These are phyloP conservation scores for Lyophyllum decastes DNA, from an alignment of 768 basidiomycete species.

Conservation along the genomic window DNA sequence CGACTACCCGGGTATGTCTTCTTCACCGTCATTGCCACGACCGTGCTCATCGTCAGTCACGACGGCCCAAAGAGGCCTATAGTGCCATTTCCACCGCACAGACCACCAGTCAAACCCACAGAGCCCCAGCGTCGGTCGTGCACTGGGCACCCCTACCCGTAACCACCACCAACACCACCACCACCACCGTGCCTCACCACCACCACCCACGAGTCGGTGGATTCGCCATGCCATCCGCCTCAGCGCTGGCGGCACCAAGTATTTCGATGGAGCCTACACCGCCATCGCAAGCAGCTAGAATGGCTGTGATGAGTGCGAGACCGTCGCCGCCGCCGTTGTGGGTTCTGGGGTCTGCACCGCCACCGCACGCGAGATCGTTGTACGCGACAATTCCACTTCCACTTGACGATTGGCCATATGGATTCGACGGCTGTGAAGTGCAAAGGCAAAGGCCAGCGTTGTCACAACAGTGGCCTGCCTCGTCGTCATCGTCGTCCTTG, in stretches of 20 bases:
- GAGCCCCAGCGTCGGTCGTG: background rate
- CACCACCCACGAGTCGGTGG: background rate
- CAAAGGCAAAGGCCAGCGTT: background rate
- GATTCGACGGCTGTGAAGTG: background rate
- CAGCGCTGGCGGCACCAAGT: background rate
- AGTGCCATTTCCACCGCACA: background rate
- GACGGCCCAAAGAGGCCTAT: background rate
- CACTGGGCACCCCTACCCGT: background rate
- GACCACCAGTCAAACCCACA: background rate
- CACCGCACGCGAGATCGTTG: background rate
- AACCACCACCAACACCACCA: background rate
- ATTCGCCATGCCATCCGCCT: background rate
- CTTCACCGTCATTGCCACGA: background rate
- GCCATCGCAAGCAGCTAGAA: background rate
- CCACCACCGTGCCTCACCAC: background rate
- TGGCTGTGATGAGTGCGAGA: background rate
- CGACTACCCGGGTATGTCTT: background rate
- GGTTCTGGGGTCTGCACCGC: background rate
- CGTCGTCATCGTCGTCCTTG: background rate
- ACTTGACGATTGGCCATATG: background rate
- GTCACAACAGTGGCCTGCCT: background rate
- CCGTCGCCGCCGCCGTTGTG: background rate
- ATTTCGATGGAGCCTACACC: background rate
- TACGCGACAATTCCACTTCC: conserved; percentile 7
- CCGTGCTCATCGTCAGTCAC: background rate